Percentiles rank a stretch among this genome's conserved stretches.
These are phyloP conservation scores for Spizellomyces punctatus DNA, from an alignment of 192 early-diverging fungal genomes.

Conservation along the genomic window DNA sequence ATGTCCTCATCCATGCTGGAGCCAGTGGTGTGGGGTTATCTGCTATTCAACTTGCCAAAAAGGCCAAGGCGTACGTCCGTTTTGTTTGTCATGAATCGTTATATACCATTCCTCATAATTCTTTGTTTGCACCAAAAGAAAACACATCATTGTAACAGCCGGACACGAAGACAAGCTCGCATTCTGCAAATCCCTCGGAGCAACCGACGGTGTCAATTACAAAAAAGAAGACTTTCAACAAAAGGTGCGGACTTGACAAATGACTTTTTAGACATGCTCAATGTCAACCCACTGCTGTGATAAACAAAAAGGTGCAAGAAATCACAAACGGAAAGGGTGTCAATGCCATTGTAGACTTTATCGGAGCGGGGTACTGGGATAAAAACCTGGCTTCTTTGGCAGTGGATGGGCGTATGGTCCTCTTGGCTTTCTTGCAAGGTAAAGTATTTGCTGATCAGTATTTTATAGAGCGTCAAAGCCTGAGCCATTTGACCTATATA, in stretches of 20 bases:
- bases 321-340: conserved; percentile 74
- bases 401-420: conserved; percentile 81
- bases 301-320: conserved; percentile 55
- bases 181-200: conserved; percentile 70
- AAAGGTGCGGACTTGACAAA: not conserved
- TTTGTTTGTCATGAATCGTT: not conserved
- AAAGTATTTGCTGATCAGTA: conserved; percentile 35
- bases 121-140: conserved; percentile 9
- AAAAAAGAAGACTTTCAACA: conserved; percentile 69
- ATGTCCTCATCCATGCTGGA: conserved; percentile 87
- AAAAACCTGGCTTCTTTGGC: conserved; percentile 59
- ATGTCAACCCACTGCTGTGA: conserved; percentile 11
- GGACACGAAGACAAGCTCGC: conserved; percentile 75
- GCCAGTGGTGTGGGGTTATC: conserved; percentile 86
- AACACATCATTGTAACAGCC: conserved; percentile 79
- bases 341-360: conserved; percentile 83
- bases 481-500: not conserved
- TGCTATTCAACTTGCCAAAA: conserved; percentile 87
- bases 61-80: conserved; percentile 27
- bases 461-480: not conserved
- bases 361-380: conserved; percentile 60
- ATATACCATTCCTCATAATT: not conserved
- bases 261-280: not conserved
- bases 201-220: conserved; percentile 83
- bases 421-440: conserved; percentile 77